Evolutionary conservation across 345 rosid genomes (phyloP), one percentile per base, ranked within the genome.

Genomic region (Diplotaxis tenuifolia): DNA sequence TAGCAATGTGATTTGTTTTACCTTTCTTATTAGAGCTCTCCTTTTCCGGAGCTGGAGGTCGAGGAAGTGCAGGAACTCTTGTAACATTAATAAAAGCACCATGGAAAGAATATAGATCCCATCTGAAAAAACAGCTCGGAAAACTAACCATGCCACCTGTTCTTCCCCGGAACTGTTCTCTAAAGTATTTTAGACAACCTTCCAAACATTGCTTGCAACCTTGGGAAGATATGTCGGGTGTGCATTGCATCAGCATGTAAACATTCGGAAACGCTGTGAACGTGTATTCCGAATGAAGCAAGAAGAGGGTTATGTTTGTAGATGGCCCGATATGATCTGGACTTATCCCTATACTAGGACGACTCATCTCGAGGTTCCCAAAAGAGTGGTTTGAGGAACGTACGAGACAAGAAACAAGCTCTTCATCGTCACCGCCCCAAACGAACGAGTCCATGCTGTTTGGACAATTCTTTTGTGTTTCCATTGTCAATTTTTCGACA

Each of bases 201-300:
- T 2, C 56, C 68, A 64, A 45, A 64, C 68, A 64, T 15, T 0
- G 2, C 15, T 64, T 45, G 68, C 68, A 64, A 5, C 21, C 68
- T n/a, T 15, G 22, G 36, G 68, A 45, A 23, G 36, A 23, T 42
- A 64, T 22, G 68, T 64, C 68, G 36, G 68, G 68, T 64, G 68
- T 64, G 56, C 68, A 64, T 25, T 64, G 68, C 68, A 64, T 64
- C 55, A 64, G n/a, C 68, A 64, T 64, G 56, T 64, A 64, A 45
- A 64, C 55, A 45, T 23, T 25, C 27, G 36, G 22, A 25, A n/a
- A 64, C 68, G 27, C 56, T 1, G 22, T 45, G 55, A 64, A 64
- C 34, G 6, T 42, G 25, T 20, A 12, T 4, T 64, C 68, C 68
- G 55, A 42, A n/a, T 64, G 31, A 14, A 22, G 36, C 4, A 1